phyloP scores from a whole-genome alignment of 352 stramenopile genomes.

The Lagenidium sp. region DNA sequence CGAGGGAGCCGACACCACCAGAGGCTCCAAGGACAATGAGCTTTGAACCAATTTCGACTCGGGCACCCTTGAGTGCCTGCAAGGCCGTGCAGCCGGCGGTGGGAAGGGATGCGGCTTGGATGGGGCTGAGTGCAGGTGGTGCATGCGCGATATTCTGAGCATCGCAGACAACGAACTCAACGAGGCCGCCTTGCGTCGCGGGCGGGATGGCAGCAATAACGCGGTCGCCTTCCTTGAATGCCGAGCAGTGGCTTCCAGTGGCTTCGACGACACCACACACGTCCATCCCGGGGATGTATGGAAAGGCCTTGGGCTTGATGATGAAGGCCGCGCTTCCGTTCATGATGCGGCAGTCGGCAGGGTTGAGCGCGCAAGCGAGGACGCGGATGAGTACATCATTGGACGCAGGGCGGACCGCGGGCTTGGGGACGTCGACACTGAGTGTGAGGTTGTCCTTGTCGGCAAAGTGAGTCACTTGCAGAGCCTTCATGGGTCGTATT shows the following conservation, averaged over 20 bases:
- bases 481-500: slow-evolving; percentile 30
- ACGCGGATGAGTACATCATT: slow-evolving; percentile 22
- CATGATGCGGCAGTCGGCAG: slow-evolving; percentile 26
- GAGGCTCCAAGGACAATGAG: slow-evolving; percentile 74
- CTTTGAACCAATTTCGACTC: slow-evolving; percentile 28
- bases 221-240: slow-evolving; percentile 22
- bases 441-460: slow-evolving; percentile 19
- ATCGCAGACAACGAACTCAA: slow-evolving; percentile 25
- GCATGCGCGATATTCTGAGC: slow-evolving; percentile 8
- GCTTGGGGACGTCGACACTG: slow-evolving; percentile 9
- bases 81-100: slow-evolving; percentile 24
- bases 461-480: slow-evolving; percentile 26
- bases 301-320: slow-evolving; percentile 25
- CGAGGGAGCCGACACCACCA: slow-evolving; percentile 64
- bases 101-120: slow-evolving; percentile 19
- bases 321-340: slow-evolving; percentile 23
- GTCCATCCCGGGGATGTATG: slow-evolving; percentile 32
- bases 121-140: slow-evolving; percentile 9
- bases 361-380: slow-evolving; percentile 21
- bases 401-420: slow-evolving; percentile 8
- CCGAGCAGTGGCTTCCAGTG: slow-evolving; percentile 13
- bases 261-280: slow-evolving; percentile 31
- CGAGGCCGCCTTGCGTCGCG: slow-evolving; percentile 18
- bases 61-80: slow-evolving; percentile 18
- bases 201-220: slow-evolving; percentile 17